Base-by-base conservation (phyloP, 768 basidiomycete species). In the Sporobolomyces roseus region DNA sequence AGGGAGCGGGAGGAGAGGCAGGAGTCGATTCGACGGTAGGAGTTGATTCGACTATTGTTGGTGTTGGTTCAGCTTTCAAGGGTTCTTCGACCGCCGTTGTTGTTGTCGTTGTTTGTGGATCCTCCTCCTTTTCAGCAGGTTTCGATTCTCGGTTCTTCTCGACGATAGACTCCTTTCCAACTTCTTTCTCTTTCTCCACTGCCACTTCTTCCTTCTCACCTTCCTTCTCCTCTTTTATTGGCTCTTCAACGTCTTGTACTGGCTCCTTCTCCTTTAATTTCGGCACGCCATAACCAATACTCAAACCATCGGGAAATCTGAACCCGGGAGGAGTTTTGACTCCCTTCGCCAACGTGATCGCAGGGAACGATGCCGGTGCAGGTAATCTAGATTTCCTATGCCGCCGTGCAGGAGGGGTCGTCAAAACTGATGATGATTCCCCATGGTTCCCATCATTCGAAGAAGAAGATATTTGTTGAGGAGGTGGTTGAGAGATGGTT, bases 321-420 rank as follows among this genome's bases (percentile, higher is more conserved):
- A 13, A 48, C 6, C 52, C 41, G 1, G 23, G 19, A 17, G 43
- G 32, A n/a, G 14, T 3, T 13, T 30, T 36, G 25, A 65, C 27
- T 21, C 51, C 55, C 8, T 4, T 19, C 16, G 45, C 48, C 10
- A 59, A 45, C 17, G 25, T 59, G 96, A 98, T 19, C 96, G 89
- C 36, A 96, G 82, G 0, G 91, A 91, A 67, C 94, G 82, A 19
- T 94, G 72, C 92, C 91, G 88, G 79, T 91, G 90, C 75, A 88
- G 83, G 79, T 94, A 97, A 8, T 87, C 84, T 19, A 19, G 45
- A 30, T 27, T 50, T 56, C 7, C 54, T 16, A 7, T 27, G 33
- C 21, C 48, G 45, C 19, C 45, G n/a, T n/a, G n/a, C n/a, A n/a
- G n/a, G n/a, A n/a, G n/a, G n/a, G n/a, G n/a, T n/a, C n/a, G n/a